phyloP scores from a whole-genome alignment of 495 filamentous ascomycete genomes.

The Tuber borchii region DNA sequence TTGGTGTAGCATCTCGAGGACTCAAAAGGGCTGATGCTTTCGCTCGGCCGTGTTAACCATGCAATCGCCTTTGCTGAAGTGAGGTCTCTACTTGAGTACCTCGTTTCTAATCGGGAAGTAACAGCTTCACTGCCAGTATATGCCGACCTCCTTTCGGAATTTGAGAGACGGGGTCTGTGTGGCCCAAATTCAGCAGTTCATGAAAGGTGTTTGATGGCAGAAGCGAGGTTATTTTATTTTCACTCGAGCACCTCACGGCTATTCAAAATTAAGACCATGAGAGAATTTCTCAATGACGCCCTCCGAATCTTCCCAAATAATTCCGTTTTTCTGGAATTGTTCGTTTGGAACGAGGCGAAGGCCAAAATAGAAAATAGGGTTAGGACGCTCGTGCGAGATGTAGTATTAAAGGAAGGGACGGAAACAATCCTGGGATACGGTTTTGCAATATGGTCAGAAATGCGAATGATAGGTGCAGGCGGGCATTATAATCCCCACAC shows the following conservation, averaged over 20 bases:
- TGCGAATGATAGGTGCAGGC: conserved; percentile 45
- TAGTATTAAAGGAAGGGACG: conserved; percentile 44
- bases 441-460: conserved; percentile 63
- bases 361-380: conserved; percentile 67
- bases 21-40: conserved; percentile 53
- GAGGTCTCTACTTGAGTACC: conserved; percentile 59
- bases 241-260: conserved; percentile 52
- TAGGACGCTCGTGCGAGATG: conserved; percentile 52
- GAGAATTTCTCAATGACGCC: conserved; percentile 54
- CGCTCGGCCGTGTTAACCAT: conserved; percentile 44
- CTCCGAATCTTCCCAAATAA: conserved; percentile 64
- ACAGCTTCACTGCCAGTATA: conserved; percentile 24
- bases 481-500: conserved; percentile 55
- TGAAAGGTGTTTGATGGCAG: conserved; percentile 61
- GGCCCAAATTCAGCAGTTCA: conserved; percentile 37
- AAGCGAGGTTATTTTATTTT: conserved; percentile 61
- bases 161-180: conserved; percentile 26
- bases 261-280: conserved; percentile 60
- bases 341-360: conserved; percentile 62
- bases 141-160: conserved; percentile 22
- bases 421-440: conserved; percentile 53
- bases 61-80: conserved; percentile 56
- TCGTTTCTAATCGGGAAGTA: conserved; percentile 44
- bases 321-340: conserved; percentile 66
- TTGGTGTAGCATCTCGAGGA: conserved; percentile 50